Conservation (phyloP, 2,329 filamentous ascomycete genomes). For the Fusarium sp. region DNA sequence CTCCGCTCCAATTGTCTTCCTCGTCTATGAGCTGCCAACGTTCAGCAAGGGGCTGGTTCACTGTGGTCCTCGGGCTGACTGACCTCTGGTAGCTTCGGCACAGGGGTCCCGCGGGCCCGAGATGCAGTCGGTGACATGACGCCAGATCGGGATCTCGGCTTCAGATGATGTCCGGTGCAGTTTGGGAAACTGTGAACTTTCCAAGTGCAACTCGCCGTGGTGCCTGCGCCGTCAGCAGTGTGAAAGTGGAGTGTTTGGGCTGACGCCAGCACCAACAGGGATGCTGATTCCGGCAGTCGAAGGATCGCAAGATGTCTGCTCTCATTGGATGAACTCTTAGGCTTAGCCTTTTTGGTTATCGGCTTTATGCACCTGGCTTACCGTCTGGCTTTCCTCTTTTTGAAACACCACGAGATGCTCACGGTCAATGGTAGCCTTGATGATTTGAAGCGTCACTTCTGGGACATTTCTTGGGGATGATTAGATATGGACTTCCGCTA, state of each 20-base stretch:
- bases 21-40: not conserved
- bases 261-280: constrained; percentile 1
- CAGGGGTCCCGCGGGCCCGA: not conserved
- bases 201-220: not conserved
- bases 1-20: constrained; percentile 2
- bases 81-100: not conserved
- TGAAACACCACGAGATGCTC: not conserved
- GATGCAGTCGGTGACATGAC: not conserved
- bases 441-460: not conserved
- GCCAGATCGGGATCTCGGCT: not conserved
- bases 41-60: not conserved
- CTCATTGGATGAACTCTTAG: not conserved
- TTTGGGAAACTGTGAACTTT: not conserved
- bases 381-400: not conserved
- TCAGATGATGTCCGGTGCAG: not conserved
- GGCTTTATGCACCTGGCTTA: constrained; percentile 7
- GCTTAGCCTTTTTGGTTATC: not conserved
- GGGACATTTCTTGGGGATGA: not conserved
- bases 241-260: not conserved
- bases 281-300: not conserved
- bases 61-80: not conserved
- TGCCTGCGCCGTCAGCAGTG: not conserved
- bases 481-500: not conserved
- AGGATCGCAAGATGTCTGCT: not conserved
- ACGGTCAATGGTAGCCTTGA: not conserved